Evolutionary conservation across 2,329 filamentous ascomycete genomes (phyloP).

Genomic region (Canariomyces notabilis): DNA sequence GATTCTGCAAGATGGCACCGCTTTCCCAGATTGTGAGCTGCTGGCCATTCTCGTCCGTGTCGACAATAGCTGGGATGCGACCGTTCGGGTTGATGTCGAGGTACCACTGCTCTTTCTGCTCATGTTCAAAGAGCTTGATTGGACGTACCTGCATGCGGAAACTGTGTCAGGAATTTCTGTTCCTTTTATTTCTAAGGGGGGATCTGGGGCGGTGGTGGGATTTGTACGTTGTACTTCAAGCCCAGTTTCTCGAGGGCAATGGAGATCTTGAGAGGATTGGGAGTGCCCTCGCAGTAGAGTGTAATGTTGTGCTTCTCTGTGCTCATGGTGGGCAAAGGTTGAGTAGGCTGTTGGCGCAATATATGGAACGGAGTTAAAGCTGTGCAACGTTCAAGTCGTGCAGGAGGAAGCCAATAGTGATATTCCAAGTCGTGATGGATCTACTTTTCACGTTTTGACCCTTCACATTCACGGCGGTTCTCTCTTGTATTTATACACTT

Average conservation of each 20-base stretch:
- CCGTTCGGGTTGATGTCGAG: slow-evolving; percentile 45
- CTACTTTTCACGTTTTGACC: too few species aligned
- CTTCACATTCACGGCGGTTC: too few species aligned
- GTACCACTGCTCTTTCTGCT: slow-evolving; percentile 64
- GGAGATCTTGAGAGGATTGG: background rate
- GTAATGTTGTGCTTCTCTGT: background rate
- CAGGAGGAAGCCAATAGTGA: too few species aligned
- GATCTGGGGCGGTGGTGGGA: too few species aligned
- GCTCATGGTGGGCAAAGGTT: too few species aligned
- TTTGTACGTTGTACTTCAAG: background rate
- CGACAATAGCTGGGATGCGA: slow-evolving; percentile 28
- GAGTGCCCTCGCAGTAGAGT: background rate
- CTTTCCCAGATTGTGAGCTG: slow-evolving; percentile 44
- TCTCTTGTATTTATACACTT: too few species aligned
- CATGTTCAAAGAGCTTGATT: slow-evolving; percentile 56
- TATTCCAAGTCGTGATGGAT: too few species aligned
- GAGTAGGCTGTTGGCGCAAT: too few species aligned
- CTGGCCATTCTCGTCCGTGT: slow-evolving; percentile 48
- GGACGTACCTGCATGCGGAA: background rate
- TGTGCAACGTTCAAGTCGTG: too few species aligned
- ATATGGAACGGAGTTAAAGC: too few species aligned
- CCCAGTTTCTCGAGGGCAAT: background rate
- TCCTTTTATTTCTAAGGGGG: too few species aligned
- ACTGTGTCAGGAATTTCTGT: background rate
- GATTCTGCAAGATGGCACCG: slow-evolving; percentile 44